These are phyloP conservation scores for Cyclotella distinguenda DNA, from an alignment of 108 stramenopile species.

Conservation along the genomic window DNA sequence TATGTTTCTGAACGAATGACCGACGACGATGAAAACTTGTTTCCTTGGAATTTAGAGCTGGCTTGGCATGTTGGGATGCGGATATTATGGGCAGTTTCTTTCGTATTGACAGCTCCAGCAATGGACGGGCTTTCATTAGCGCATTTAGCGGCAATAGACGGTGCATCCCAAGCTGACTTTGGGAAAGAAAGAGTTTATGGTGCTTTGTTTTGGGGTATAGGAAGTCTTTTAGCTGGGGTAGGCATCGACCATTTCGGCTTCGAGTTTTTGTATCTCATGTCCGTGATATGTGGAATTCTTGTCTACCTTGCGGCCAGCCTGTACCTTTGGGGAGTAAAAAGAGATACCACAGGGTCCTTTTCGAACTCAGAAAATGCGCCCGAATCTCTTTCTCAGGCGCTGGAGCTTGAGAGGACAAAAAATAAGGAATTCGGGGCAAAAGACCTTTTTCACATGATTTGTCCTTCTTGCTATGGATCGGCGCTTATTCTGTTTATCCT, in stretches of 20 bases:
- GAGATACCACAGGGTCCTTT: slow-evolving; percentile 33
- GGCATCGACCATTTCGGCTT: slow-evolving; percentile 55
- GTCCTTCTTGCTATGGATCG: slow-evolving; percentile 24
- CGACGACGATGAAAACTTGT: slow-evolving; percentile 3
- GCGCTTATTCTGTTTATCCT: slow-evolving; percentile 38
- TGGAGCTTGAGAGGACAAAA: not conserved
- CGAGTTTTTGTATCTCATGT: slow-evolving; percentile 35
- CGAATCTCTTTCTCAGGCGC: no score
- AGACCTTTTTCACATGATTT: slow-evolving; percentile 22
- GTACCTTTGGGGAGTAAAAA: slow-evolving; percentile 20
- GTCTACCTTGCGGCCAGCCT: slow-evolving; percentile 15
- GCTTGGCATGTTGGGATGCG: slow-evolving; percentile 44
- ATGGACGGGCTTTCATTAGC: slow-evolving; percentile 62
- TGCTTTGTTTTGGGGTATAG: slow-evolving; percentile 58
- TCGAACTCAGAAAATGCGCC: not conserved
- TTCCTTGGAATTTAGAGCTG: slow-evolving; percentile 14
- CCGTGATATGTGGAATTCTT: slow-evolving; percentile 16
- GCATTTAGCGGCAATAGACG: slow-evolving; percentile 33
- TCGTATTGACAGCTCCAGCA: slow-evolving; percentile 45
- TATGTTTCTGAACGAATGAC: not conserved
- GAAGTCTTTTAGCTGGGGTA: slow-evolving; percentile 43
- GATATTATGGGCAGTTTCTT: slow-evolving; percentile 33
- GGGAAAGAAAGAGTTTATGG: slow-evolving; percentile 67
- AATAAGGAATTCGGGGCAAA: not conserved
- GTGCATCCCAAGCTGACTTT: slow-evolving; percentile 39